Base-by-base conservation (phyloP, 306 rosid species). In the Begonia masoniana region DNA sequence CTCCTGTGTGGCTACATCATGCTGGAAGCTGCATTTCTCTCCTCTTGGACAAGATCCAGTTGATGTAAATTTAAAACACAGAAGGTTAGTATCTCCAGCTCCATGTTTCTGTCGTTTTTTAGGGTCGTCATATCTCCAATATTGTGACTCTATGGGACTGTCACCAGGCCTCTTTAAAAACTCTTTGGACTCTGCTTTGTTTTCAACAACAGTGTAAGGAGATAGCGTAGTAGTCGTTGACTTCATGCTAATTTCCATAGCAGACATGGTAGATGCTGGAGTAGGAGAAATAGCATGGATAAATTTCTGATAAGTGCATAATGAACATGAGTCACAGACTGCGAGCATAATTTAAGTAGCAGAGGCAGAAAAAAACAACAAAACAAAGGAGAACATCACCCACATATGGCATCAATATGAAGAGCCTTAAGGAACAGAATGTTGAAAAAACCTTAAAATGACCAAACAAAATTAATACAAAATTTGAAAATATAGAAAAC, bases 101-200 rank as follows among this genome's bases (percentile, higher is more conserved):
- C 76, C 95, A 61, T 72, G 68, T 69, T 74, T 86, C 71, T 66
- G 96, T 51, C 92, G 79, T 76, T 91, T 91, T 54, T 74, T 81
- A 21, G 94, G 64, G 68, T 83, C 94, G 66, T 86, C 99, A 58
- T 83, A 91, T 70, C 99, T 91, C 99, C 99, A 91, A 73, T 76
- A 80, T 53, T 91, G 99, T 54, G 88, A 66, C 68, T 91, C 96
- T 63, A 81, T 60, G 59, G 59, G 60, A 60, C 51, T 55, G 42
- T 78, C 81, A 19, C 63, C 68, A 35, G 84, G 57, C 76, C 92
- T 81, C 82, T 86, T 91, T 26, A 74, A 39, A 31, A 74, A 53
- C 35, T 81, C 96, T 17, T 59, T 61, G 13, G 73, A 68, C 57
- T 76, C 61, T 51, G 52, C 49, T 51, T 61, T 55, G 46, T 52